Evolutionary conservation across 1,284 basidiomycete species (phyloP).

Genomic region (Puccinia hordei): DNA sequence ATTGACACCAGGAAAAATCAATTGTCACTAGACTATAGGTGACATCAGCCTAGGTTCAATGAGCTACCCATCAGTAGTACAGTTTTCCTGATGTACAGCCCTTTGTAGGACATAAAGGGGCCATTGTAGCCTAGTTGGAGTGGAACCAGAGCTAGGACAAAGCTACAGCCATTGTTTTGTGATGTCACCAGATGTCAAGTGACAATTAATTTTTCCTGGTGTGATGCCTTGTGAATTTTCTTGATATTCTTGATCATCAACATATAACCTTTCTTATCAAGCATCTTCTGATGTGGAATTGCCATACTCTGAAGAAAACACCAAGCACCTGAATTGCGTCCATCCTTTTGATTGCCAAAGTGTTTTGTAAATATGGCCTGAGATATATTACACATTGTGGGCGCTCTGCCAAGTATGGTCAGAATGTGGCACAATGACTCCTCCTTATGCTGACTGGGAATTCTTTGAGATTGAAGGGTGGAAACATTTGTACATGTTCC

Average conservation of each 20-base stretch:
- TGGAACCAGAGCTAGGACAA: no score
- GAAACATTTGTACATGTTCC: neutral
- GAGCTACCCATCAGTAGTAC: no score
- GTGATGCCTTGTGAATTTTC: neutral
- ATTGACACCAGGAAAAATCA: no score
- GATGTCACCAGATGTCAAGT: no score
- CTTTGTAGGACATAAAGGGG: no score
- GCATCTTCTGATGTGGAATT: neutral
- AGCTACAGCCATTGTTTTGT: no score
- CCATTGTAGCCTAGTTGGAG: no score
- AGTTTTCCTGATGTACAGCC: no score
- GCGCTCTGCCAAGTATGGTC: slow-evolving; percentile 6
- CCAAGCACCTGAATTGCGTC: slow-evolving; percentile 1
- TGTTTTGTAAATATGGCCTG: neutral
- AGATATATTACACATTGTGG: neutral
- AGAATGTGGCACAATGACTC: neutral
- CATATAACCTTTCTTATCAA: slow-evolving; percentile 17
- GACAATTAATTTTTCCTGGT: no score
- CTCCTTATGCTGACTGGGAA: neutral
- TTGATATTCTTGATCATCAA: neutral
- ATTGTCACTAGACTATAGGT: no score
- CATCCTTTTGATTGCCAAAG: neutral
- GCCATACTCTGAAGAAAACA: neutral
- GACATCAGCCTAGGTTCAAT: no score
- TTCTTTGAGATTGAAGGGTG: neutral